Evolutionary conservation across 2,329 filamentous ascomycete species (phyloP).

Genomic region (Aaosphaeria pasadenensis): DNA sequence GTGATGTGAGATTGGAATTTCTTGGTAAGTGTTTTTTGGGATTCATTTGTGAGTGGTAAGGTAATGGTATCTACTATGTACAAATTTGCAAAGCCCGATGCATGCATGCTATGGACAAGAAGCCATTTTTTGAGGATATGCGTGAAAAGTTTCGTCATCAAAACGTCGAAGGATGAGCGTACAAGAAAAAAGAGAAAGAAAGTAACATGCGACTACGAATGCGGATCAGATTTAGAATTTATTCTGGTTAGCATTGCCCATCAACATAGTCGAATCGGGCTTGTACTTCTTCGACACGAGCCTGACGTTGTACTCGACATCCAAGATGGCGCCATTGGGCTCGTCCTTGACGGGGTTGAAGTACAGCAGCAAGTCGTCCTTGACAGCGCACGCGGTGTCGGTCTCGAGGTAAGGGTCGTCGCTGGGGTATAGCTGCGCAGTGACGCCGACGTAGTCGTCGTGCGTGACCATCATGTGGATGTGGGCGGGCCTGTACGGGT

Average conservation of each 20-base stretch:
- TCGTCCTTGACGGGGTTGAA: constrained; percentile 44
- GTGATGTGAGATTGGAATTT: no score
- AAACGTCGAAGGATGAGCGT: no score
- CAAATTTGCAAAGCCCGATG: no score
- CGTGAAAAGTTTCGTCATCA: no score
- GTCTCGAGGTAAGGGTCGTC: constrained; percentile 39
- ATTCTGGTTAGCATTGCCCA: constrained; percentile 4
- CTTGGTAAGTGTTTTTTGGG: no score
- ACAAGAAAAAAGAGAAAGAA: no score
- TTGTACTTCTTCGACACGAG: constrained; percentile 29
- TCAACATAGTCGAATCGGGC: constrained; percentile 31
- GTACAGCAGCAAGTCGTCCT: constrained; percentile 8
- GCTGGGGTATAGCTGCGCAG: constrained; percentile 53
- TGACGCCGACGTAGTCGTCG: constrained; percentile 49
- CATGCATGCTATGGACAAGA: no score
- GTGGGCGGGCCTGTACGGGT: constrained; percentile 54
- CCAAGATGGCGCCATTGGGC: constrained; percentile 49
- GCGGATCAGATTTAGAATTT: neutral
- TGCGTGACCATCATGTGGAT: constrained; percentile 52
- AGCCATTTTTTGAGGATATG: no score
- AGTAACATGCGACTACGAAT: no score
- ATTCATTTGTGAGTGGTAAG: no score
- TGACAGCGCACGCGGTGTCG: constrained; percentile 56
- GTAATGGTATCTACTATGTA: no score
- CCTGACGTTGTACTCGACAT: constrained; percentile 57